Evolutionary conservation across 2,329 filamentous ascomycete genomes (phyloP).

Genomic region (Lasiodiplodia sp.): DNA sequence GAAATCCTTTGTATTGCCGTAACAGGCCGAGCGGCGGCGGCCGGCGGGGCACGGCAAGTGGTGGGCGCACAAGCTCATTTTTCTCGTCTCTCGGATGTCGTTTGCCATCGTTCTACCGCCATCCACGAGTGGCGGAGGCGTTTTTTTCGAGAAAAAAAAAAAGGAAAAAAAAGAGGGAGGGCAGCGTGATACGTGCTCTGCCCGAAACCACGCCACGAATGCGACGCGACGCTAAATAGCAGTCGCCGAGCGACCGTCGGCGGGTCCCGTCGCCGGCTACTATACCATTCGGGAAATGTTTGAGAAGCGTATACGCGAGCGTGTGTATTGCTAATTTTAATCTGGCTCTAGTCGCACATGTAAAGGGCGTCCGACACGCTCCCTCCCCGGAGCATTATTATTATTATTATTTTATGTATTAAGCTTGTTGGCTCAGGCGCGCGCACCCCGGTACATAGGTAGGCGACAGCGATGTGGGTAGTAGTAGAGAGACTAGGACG

Average conservation of each 20-base stretch:
- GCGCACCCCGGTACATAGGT: neutral
- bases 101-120: neutral
- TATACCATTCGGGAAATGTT: neutral
- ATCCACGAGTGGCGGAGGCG: neutral
- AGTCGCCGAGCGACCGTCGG: neutral
- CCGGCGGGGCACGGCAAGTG: neutral
- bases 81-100: neutral
- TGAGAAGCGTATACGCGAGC: neutral
- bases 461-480: neutral
- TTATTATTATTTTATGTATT: neutral
- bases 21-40: neutral
- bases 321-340: neutral
- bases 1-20: neutral
- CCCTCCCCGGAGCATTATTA: too few relatives aligned
- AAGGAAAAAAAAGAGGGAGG: neutral
- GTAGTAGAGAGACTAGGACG: neutral
- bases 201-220: neutral
- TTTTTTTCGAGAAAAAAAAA: neutral
- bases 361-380: neutral
- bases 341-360: neutral
- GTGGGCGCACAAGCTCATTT: neutral
- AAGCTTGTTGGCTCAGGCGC: neutral
- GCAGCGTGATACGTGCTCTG: neutral
- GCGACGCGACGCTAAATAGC: neutral
- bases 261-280: slow-evolving; percentile 2